Percentiles rank a stretch among this genome's conserved stretches.
Evolutionary conservation across 2,329 filamentous ascomycete species (phyloP).

Genomic region (Pseudogymnoascus sp.): DNA sequence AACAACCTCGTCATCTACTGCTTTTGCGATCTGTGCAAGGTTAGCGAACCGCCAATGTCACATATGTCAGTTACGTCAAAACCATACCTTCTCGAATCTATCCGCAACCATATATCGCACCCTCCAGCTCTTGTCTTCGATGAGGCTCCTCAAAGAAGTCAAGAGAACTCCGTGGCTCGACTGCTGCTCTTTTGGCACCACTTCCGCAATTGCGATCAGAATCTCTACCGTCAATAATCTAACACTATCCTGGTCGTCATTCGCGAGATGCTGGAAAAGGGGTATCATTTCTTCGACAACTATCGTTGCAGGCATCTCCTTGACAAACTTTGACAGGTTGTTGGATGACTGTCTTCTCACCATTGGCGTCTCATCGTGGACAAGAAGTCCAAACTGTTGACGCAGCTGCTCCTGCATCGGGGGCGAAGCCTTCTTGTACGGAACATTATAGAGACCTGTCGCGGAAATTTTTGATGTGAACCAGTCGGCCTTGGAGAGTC

Average conservation of each 20-base stretch:
- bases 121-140: constrained; percentile 99
- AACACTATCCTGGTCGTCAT: constrained; percentile 96
- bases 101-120: constrained; percentile 99
- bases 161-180: constrained; percentile 89
- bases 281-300: constrained; percentile 99
- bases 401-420: constrained; percentile 85
- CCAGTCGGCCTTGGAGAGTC: constrained; percentile 98
- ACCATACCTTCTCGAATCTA: constrained; percentile 81
- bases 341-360: constrained; percentile 93
- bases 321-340: constrained; percentile 94
- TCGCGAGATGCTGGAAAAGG: constrained; percentile 91
- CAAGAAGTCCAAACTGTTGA: constrained; percentile 83
- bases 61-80: neutral
- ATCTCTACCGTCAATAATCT: constrained; percentile 92
- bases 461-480: constrained; percentile 99
- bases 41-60: constrained; percentile 15
- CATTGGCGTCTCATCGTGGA: constrained; percentile 99
- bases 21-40: constrained; percentile 77
- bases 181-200: constrained; percentile 96
- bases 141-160: constrained; percentile 81
- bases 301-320: constrained; percentile 84
- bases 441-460: constrained; percentile 86
- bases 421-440: constrained; percentile 83
- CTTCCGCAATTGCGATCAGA: constrained; percentile 90
- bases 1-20: constrained; percentile 94